Conservation (phyloP, 2,329 filamentous ascomycete genomes). For the Trichoderma gracile region DNA sequence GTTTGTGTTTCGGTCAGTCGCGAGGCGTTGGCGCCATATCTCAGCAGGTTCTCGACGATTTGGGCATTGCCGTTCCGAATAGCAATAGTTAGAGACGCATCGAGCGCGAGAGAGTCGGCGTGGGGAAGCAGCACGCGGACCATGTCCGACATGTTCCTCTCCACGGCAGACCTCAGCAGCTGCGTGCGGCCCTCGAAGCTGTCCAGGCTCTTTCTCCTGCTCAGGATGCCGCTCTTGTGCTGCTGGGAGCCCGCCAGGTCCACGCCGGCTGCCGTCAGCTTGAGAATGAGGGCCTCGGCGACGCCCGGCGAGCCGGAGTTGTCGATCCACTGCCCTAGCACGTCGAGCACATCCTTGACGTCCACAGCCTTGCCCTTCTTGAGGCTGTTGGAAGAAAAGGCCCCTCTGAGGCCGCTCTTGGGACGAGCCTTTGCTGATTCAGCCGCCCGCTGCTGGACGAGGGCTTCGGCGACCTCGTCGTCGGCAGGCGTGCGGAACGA, state of each 20-base stretch:
- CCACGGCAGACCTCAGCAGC: slow-evolving; percentile 53
- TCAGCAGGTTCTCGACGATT: slow-evolving; percentile 51
- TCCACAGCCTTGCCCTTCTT: slow-evolving; percentile 55
- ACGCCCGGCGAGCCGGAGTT: slow-evolving; percentile 54
- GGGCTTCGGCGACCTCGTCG: slow-evolving; percentile 54
- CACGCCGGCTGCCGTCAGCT: slow-evolving; percentile 51
- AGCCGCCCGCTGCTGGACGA: slow-evolving; percentile 50
- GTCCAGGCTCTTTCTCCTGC: slow-evolving; percentile 52
- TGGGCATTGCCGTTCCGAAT: slow-evolving; percentile 46
- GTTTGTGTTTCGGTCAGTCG: slow-evolving; percentile 53
- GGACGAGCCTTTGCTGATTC: slow-evolving; percentile 41
- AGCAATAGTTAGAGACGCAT: slow-evolving; percentile 52
- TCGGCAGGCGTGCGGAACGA: slow-evolving; percentile 51
- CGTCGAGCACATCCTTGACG: slow-evolving; percentile 54
- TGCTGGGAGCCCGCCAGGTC: slow-evolving; percentile 53
- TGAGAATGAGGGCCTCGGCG: slow-evolving; percentile 56
- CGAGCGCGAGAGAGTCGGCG: slow-evolving; percentile 53
- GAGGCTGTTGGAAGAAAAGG: slow-evolving; percentile 42
- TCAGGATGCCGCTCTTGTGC: slow-evolving; percentile 50
- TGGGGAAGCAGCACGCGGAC: slow-evolving; percentile 55
- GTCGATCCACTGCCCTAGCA: slow-evolving; percentile 51
- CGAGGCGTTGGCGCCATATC: slow-evolving; percentile 52
- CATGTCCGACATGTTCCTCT: slow-evolving; percentile 53
- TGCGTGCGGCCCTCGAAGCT: slow-evolving; percentile 50
- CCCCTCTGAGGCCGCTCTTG: slow-evolving; percentile 44